Base-by-base conservation (phyloP, 305 asterid genomes). In the Petunia hybrid region DNA sequence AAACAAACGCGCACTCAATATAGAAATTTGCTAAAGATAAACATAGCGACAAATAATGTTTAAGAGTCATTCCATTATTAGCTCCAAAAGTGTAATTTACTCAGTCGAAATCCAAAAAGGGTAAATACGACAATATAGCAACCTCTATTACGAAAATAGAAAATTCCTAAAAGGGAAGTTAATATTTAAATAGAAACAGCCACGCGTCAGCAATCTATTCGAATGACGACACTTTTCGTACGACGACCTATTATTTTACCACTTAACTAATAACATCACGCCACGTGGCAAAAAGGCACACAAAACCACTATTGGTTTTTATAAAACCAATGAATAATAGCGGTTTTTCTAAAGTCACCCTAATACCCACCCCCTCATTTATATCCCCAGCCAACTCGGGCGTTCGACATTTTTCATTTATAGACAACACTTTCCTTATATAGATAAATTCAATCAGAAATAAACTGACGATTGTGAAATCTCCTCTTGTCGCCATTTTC, bases 351-450 rank as follows among this genome's bases (percentile, higher is more conserved):
- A 35, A 4, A 46, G 13, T 70, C 73, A 36, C 39, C 16, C 71
- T 75, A 60, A 56, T 43, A 6, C 38, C 59, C 61, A 43, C 7
- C 5, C 45, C 8, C 59, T 2, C 42, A 12, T 0, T 10, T 35
- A 31, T 3, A 36, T 60, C 77, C 3, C 2, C 1, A 9, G 10
- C 77, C 42, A 22, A 22, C 31, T 22, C 31, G 36, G 42, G 36
- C 13, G 35, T 12, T 73, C 62, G 4, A 43, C 78, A 12, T 73
- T 76, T 56, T 67, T 67, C 80, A 73, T 73, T 35, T 31, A 53
- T 66, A 48, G 66, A 80, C 71, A 22, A 41, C 60, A 76, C 87
- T 86, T 86, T 82, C 89, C 87, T 82, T 76, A 77, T 86, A 84
- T 86, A 79, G 89, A 82, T 71, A 59, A 62, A 65, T 82, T 77